phyloP scores from a whole-genome alignment of 139 green algal genomes.

The Eudorina sp. region DNA sequence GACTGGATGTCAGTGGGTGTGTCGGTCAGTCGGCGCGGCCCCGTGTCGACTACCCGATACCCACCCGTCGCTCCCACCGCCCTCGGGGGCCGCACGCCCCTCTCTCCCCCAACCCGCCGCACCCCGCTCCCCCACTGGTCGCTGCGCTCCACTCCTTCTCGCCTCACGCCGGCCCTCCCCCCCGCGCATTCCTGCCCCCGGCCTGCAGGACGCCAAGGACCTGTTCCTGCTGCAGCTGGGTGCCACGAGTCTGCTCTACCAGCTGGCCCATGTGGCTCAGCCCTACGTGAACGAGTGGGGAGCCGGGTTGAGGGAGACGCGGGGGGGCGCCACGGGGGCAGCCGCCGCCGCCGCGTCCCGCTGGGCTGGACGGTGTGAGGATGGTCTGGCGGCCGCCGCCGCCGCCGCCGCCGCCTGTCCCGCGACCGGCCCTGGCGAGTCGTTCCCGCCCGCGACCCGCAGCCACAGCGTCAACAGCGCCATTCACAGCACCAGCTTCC shows the following conservation, averaged over 20 bases:
- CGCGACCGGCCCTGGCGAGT: background rate
- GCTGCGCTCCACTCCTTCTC: no score
- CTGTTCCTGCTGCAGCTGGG: slow-evolving; percentile 37
- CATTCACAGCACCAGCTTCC: slow-evolving; percentile 4
- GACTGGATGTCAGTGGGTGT: no score
- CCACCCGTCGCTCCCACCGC: no score
- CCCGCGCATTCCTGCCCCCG: background rate
- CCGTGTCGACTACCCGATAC: no score
- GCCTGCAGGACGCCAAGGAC: slow-evolving; percentile 26
- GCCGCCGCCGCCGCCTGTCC: background rate
- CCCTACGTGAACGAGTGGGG: slow-evolving; percentile 39
- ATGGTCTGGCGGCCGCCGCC: background rate
- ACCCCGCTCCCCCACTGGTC: no score
- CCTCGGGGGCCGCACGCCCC: no score
- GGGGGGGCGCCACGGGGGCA: background rate
- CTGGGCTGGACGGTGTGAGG: no score
- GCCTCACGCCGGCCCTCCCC: background rate
- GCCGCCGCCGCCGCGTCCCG: background rate
- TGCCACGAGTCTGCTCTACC: background rate
- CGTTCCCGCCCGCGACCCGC: background rate
- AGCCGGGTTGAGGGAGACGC: no score
- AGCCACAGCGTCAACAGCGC: slow-evolving; percentile 30
- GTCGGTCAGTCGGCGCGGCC: no score
- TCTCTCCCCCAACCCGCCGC: no score
- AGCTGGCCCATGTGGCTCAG: background rate